Evolutionary conservation across 768 basidiomycete genomes (phyloP).

Genomic region (Coprinopsis marcescibilis): DNA sequence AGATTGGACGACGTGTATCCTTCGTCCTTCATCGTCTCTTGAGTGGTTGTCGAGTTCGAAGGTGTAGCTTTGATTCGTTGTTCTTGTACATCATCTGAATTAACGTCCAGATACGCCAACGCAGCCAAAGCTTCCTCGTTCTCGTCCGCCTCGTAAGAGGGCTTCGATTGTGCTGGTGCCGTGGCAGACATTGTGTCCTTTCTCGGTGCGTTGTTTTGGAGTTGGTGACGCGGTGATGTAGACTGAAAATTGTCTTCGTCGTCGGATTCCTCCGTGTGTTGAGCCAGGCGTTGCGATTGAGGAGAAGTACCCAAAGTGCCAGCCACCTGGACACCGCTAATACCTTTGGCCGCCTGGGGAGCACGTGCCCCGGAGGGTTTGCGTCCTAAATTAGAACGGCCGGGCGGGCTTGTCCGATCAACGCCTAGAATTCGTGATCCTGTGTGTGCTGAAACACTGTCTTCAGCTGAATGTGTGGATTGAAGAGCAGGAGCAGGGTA

Average conservation of each 20-base stretch:
- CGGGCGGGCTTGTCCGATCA: constrained; percentile 10
- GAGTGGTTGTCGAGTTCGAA: background rate
- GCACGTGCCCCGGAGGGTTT: constrained; percentile 86
- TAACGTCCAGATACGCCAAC: constrained; percentile 63
- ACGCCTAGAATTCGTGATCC: constrained; percentile 1
- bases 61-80: constrained; percentile 22
- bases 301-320: constrained; percentile 28
- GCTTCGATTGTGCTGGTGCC: background rate
- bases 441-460: constrained; percentile 17
- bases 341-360: constrained; percentile 33
- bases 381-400: constrained; percentile 47
- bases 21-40: constrained; percentile 5
- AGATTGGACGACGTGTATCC: constrained; percentile 3
- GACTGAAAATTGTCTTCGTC: constrained; percentile 21
- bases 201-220: constrained; percentile 11
- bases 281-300: constrained; percentile 20
- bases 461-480: constrained; percentile 20
- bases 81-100: constrained; percentile 33
- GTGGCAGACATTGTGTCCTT: constrained; percentile 10
- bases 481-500: too few relatives aligned
- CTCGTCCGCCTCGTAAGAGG: constrained; percentile 34
- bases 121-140: constrained; percentile 75
- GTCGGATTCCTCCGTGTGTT: constrained; percentile 25
- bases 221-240: too few relatives aligned
- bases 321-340: constrained; percentile 28